Percentiles rank a stretch among this genome's conserved stretches.
Evolutionary conservation across 331 rosid species (phyloP).

Genomic region (Spiraea crenata): DNA sequence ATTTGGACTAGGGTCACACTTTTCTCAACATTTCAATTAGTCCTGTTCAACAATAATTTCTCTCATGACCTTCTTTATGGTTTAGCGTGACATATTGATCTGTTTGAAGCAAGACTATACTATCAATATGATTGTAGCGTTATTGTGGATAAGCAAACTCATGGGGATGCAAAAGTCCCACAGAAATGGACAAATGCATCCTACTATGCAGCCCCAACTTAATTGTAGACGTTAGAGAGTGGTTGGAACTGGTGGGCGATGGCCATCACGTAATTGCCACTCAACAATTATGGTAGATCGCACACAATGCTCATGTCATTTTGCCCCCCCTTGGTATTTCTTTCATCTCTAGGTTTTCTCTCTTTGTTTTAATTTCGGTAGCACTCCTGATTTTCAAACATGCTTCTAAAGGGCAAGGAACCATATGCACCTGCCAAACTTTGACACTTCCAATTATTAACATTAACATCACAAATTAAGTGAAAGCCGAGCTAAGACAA

Average conservation of each 20-base stretch:
- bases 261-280: constrained; percentile 41
- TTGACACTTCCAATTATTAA: too few relatives aligned
- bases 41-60: not conserved
- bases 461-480: too few relatives aligned
- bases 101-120: too few relatives aligned
- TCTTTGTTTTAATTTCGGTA: constrained; percentile 17
- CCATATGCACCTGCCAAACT: not conserved
- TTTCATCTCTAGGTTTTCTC: not conserved
- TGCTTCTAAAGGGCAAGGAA: not conserved
- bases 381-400: not conserved
- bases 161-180: not conserved
- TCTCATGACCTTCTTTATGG: not conserved
- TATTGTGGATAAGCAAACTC: not conserved
- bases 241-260: constrained; percentile 42
- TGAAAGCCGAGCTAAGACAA: not conserved
- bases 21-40: not conserved
- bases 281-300: constrained; percentile 33
- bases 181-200: not conserved
- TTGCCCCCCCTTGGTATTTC: constrained; percentile 17
- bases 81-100: not conserved
- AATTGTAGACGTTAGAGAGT: constrained; percentile 26
- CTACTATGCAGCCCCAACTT: not conserved
- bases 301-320: constrained; percentile 15
- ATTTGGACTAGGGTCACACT: not conserved
- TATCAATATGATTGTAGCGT: too few relatives aligned